phyloP scores from a whole-genome alignment of 129 eudicot genomes.

The Flaveria trinervia region DNA sequence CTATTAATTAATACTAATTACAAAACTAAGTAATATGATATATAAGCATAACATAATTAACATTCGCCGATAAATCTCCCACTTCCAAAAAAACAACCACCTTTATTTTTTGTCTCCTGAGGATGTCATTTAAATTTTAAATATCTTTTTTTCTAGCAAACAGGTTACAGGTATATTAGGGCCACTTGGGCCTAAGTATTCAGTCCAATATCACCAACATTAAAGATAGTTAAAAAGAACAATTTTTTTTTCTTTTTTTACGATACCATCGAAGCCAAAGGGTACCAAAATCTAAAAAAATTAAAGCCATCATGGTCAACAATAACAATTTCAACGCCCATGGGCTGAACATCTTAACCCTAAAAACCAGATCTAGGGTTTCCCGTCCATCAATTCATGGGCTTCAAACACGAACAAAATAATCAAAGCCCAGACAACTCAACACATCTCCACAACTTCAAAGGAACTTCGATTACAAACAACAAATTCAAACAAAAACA shows the following conservation, averaged over 20 bases:
- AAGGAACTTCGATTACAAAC: neutral
- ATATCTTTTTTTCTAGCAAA: neutral
- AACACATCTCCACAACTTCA: neutral
- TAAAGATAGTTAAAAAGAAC: neutral
- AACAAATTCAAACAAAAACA: neutral
- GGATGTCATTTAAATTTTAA: neutral
- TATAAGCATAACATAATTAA: neutral
- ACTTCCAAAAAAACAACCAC: neutral
- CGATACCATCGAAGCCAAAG: neutral
- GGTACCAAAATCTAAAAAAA: neutral
- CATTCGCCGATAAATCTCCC: neutral
- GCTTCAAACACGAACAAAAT: constrained; percentile 29
- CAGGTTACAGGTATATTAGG: neutral
- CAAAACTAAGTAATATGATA: neutral
- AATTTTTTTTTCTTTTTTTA: neutral
- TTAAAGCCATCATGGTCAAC: constrained; percentile 18
- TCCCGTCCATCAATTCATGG: constrained; percentile 30
- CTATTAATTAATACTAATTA: neutral
- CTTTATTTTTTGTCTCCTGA: neutral
- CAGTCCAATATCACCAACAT: constrained; percentile 15
- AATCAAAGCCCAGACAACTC: constrained; percentile 32
- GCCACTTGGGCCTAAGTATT: constrained; percentile 30
- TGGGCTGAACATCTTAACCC: constrained; percentile 33
- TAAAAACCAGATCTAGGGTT: constrained; percentile 51
- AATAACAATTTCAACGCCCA: constrained; percentile 12